phyloP scores from a whole-genome alignment of 768 basidiomycete species.

The Pulveroboletus sp. region DNA sequence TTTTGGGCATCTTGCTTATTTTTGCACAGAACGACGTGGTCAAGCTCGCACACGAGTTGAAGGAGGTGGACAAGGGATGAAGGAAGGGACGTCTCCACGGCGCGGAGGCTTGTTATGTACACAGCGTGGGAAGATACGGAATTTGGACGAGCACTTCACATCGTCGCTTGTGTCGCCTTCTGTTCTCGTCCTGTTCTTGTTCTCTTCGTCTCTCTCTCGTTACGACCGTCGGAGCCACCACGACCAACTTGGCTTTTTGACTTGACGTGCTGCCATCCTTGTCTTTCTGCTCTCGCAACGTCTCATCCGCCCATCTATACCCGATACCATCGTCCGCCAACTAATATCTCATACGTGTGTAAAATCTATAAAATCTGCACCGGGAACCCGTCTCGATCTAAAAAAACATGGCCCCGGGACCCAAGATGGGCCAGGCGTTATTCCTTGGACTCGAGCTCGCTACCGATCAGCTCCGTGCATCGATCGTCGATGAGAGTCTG shows the following conservation, averaged over 20 bases:
- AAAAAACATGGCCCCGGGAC: conserved; percentile 29
- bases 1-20: neutral
- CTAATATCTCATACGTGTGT: conserved; percentile 12
- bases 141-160: conserved; percentile 12
- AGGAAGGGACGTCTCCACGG: conserved; percentile 3
- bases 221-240: conserved; percentile 26
- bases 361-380: conserved; percentile 3
- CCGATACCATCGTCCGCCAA: conserved; percentile 27
- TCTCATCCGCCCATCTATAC: conserved; percentile 19
- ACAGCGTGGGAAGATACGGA: conserved; percentile 28
- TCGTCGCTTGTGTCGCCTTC: conserved; percentile 10
- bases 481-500: conserved; percentile 77
- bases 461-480: conserved; percentile 77
- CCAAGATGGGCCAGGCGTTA: conserved; percentile 45
- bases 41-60: conserved; percentile 48
- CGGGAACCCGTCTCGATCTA: conserved; percentile 4
- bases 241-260: conserved; percentile 5
- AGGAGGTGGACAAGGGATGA: conserved; percentile 33
- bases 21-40: conserved; percentile 43
- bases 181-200: conserved; percentile 8
- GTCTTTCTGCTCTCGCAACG: conserved; percentile 11
- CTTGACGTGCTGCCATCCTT: conserved; percentile 4
- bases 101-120: conserved; percentile 2
- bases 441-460: conserved; percentile 86
- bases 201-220: conserved; percentile 9